Conservation (phyloP, 371 early-diverging fungal species). For the Enterocytospora artemiae region DNA sequence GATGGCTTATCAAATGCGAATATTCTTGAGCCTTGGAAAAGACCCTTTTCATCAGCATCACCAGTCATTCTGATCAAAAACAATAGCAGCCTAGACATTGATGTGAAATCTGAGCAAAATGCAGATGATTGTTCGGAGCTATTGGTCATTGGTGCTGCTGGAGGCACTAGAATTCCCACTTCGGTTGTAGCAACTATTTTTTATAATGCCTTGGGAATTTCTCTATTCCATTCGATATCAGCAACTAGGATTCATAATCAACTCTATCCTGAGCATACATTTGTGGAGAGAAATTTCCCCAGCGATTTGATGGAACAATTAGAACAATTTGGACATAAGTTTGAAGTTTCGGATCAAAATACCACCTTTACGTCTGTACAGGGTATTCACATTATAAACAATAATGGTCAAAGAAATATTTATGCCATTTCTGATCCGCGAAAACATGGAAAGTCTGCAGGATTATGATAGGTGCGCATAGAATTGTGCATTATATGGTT, state of each 20-base stretch:
- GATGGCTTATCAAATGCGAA: constrained; percentile 65
- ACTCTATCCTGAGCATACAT: constrained; percentile 66
- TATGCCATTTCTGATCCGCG: constrained; percentile 5
- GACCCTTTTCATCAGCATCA: constrained; percentile 76
- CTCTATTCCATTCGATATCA: constrained; percentile 66
- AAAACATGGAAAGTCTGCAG: background rate
- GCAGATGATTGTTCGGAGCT: no score
- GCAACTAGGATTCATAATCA: constrained; percentile 80
- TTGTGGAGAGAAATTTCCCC: constrained; percentile 42
- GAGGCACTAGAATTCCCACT: constrained; percentile 82
- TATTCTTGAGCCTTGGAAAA: constrained; percentile 70
- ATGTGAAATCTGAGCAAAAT: no score
- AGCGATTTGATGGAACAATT: constrained; percentile 22
- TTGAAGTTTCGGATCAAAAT: constrained; percentile 38
- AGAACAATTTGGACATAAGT: constrained; percentile 17
- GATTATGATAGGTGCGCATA: background rate
- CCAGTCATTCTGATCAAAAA: constrained; percentile 72
- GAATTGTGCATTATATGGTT: no score
- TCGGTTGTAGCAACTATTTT: constrained; percentile 68
- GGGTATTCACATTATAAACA: constrained; percentile 39
- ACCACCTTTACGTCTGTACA: constrained; percentile 46
- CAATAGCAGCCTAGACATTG: no score
- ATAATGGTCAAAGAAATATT: constrained; percentile 12
- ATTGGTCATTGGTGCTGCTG: constrained; percentile 76
- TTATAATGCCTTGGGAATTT: constrained; percentile 64